Evolutionary conservation across 1,139 yeast species (phyloP).

Genomic region (Pichia sp.): DNA sequence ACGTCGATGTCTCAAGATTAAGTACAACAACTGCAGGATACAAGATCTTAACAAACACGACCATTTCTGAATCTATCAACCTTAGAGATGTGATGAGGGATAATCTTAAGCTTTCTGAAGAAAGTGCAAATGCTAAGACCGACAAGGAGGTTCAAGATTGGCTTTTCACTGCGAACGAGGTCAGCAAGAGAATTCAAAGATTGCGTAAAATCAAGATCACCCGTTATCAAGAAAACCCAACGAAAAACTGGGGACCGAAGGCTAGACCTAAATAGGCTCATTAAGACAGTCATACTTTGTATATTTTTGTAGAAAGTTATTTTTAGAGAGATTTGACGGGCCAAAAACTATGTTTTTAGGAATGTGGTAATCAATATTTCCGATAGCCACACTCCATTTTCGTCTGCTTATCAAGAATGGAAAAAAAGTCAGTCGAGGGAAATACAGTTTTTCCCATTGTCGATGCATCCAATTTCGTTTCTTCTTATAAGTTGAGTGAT

Average conservation of each 20-base stretch:
- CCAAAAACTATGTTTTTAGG: too few species aligned
- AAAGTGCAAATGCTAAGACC: slow-evolving; percentile 16
- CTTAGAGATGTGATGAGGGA: slow-evolving; percentile 16
- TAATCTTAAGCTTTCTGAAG: slow-evolving; percentile 14
- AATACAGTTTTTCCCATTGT: too few species aligned
- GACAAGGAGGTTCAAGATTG: slow-evolving; percentile 26
- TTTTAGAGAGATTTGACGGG: not conserved
- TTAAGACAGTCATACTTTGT: too few species aligned
- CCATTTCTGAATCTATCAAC: slow-evolving; percentile 25
- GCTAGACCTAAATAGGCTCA: slow-evolving; percentile 41
- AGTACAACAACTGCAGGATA: slow-evolving; percentile 57
- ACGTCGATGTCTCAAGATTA: slow-evolving; percentile 35
- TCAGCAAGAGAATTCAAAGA: slow-evolving; percentile 46
- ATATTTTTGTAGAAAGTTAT: not conserved
- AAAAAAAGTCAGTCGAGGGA: too few species aligned
- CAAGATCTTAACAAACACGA: slow-evolving; percentile 42
- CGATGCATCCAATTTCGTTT: too few species aligned
- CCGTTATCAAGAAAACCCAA: slow-evolving; percentile 85
- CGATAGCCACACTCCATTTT: too few species aligned
- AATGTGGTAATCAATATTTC: too few species aligned
- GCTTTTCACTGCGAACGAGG: slow-evolving; percentile 50
- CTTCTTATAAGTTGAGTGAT: too few species aligned
- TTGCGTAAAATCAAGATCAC: slow-evolving; percentile 74
- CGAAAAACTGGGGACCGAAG: slow-evolving; percentile 84
- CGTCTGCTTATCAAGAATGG: too few species aligned